Conservation (phyloP, 164 flowering plant species). For the Chimonanthus salicifolius region DNA sequence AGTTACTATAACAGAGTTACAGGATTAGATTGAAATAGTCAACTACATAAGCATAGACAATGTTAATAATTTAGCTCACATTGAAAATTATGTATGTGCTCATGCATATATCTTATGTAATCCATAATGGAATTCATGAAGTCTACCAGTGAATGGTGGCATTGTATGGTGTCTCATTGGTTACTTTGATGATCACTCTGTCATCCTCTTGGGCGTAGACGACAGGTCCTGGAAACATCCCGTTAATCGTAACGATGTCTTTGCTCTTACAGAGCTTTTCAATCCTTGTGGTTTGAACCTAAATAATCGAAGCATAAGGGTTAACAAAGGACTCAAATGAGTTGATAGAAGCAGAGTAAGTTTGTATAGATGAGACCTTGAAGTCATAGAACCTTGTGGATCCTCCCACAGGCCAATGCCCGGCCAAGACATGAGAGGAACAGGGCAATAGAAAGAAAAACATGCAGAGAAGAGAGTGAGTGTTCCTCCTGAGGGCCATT, state of each 20-base stretch:
- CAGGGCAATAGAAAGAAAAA: slow-evolving; percentile 8
- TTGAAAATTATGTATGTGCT: no score
- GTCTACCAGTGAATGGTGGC: slow-evolving; percentile 63
- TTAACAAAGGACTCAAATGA: not conserved
- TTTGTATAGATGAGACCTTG: slow-evolving; percentile 29
- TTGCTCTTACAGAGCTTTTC: slow-evolving; percentile 47
- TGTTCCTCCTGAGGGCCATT: slow-evolving; percentile 4
- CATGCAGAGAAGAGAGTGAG: slow-evolving; percentile 17
- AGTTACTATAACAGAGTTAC: no score
- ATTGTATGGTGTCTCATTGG: slow-evolving; percentile 51
- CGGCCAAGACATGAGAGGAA: slow-evolving; percentile 17
- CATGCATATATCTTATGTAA: not conserved
- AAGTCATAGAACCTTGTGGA: slow-evolving; percentile 59
- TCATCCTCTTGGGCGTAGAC: slow-evolving; percentile 67
- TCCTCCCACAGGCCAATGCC: slow-evolving; percentile 23
- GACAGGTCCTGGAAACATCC: slow-evolving; percentile 59
- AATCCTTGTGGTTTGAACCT: slow-evolving; percentile 50
- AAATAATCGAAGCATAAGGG: not conserved
- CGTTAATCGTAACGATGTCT: slow-evolving; percentile 47
- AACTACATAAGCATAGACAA: not conserved
- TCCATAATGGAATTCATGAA: not conserved
- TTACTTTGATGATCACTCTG: slow-evolving; percentile 41
- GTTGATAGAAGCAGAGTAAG: not conserved
- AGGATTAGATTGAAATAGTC: not conserved
- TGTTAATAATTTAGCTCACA: not conserved